Evolutionary conservation across 2,329 filamentous ascomycete genomes (phyloP).

Genomic region (Aspergillus pseudonomiae): DNA sequence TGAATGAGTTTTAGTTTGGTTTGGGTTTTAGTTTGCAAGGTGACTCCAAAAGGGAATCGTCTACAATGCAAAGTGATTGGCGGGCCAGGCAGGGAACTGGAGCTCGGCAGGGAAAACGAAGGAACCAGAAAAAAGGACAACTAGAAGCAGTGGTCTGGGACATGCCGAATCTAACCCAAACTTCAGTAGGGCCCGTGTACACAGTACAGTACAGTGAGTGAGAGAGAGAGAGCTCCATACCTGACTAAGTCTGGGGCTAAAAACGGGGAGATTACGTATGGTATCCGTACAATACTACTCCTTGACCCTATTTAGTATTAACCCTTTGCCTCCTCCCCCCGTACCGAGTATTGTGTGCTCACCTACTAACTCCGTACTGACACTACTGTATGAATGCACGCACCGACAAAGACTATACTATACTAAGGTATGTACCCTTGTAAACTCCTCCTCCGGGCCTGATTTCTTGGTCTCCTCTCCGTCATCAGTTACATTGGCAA

Average conservation of each 20-base stretch:
- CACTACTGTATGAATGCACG: not conserved
- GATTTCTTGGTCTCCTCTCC: not conserved
- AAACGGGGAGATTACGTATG: conserved; percentile 11
- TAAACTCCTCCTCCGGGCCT: not conserved
- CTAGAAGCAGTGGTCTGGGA: conserved; percentile 11
- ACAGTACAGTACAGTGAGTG: not conserved
- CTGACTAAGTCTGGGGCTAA: conserved; percentile 17
- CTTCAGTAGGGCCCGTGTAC: conserved; percentile 18
- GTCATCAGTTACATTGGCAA: conserved; percentile 6
- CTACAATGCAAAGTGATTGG: conserved; percentile 13
- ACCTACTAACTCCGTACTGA: not conserved
- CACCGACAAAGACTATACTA: not conserved
- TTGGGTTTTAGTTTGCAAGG: conserved; percentile 1
- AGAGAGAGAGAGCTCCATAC: not conserved
- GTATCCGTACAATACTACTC: not conserved
- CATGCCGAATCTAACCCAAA: conserved; percentile 20
- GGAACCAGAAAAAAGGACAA: conserved; percentile 12
- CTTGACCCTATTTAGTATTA: not conserved
- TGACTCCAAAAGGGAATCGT: conserved; percentile 2
- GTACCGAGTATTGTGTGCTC: not conserved
- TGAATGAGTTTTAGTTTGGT: conserved; percentile 6
- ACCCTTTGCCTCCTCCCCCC: not conserved
- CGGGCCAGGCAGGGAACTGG: conserved; percentile 2
- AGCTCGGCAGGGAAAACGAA: conserved; percentile 12
- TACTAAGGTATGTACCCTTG: not conserved